Percentiles rank a stretch among this genome's conserved stretches.
Conservation (phyloP, 495 filamentous ascomycete species). For the Podospora didyma region DNA sequence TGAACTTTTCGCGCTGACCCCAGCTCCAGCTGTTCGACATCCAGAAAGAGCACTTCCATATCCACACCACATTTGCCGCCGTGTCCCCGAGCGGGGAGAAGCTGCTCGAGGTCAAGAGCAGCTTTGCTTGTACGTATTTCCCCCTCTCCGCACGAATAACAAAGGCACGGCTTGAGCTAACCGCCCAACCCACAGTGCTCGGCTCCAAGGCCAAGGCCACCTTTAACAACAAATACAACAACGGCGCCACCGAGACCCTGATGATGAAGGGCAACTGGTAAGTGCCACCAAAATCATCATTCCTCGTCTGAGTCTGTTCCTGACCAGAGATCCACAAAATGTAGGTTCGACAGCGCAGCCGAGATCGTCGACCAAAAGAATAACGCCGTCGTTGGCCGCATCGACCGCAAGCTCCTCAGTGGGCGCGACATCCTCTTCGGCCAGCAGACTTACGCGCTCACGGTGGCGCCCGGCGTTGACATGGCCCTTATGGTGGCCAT, state of each 20-base stretch:
- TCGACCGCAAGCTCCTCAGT: constrained; percentile 53
- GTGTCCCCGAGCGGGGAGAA: constrained; percentile 37
- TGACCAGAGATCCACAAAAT: no score
- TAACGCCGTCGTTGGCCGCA: constrained; percentile 45
- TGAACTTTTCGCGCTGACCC: no score
- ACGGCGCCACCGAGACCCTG: constrained; percentile 32
- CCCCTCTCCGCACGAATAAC: not conserved
- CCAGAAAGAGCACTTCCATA: constrained; percentile 44
- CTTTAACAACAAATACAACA: constrained; percentile 39
- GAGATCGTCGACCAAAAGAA: constrained; percentile 43
- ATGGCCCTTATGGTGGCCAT: constrained; percentile 56
- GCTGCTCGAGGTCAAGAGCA: constrained; percentile 49
- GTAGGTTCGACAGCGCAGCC: constrained; percentile 38
- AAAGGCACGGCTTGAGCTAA: not conserved
- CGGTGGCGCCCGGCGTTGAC: constrained; percentile 58
- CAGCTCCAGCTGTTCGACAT: constrained; percentile 42
- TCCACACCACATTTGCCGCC: constrained; percentile 46
- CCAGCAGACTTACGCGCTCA: constrained; percentile 57
- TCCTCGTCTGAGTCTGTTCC: no score
- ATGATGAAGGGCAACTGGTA: constrained; percentile 38
- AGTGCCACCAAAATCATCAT: no score
- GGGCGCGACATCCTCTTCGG: constrained; percentile 49
- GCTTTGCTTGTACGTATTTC: constrained; percentile 38
- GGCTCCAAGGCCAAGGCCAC: constrained; percentile 44
- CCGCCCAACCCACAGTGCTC: constrained; percentile 27